Base-by-base conservation (phyloP, 2,329 filamentous ascomycete species). In the Trichoderma sp. region DNA sequence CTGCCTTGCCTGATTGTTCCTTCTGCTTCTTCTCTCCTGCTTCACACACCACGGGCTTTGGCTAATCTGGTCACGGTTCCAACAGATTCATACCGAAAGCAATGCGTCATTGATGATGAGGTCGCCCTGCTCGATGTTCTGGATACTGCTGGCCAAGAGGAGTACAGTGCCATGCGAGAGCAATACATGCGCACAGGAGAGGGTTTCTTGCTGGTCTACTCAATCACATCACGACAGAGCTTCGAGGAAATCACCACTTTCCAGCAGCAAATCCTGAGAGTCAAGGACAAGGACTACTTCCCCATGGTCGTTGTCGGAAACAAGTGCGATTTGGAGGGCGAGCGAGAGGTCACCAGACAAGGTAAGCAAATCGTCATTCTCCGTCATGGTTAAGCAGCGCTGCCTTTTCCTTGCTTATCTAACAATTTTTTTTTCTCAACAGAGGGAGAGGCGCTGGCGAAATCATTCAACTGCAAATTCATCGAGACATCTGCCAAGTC, bases 251-350 rank as follows among this genome's bases (percentile, higher is more conserved):
- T 99, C 81, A 91, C 94, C 83, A 97, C 94, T 59, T 98, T 98
- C 83, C 94, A 98, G 83, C 94, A 98, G 86, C 96, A 99, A 83
- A 99, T 99, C 79, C 86, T 99, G 75, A 86, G 96, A 75, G 96
- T 99, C 76, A 99, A 99, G 87, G 96, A 98, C 85, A 98, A 97
- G 89, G 96, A 99, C 83, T 97, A 97, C 81, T 99, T 99, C 85
- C 96, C 96, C 75, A 98, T 99, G 85, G 97, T 98, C 69, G 92
- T 99, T 56, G 96, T 98, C 52, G 96, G 94, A 76, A 99, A 99
- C 89, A 99, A 99, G 87, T 97, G 95, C 83, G 96, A 99, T 93
- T 84, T 99, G 80, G 95, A 97, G 78, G 86, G 86, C 75, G 95
- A 99, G 83, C 89, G 96, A 78, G 92, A 95, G 77, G 96, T 99